phyloP scores from a whole-genome alignment of 306 rosid genomes.

The Cicer pinnatifidum region DNA sequence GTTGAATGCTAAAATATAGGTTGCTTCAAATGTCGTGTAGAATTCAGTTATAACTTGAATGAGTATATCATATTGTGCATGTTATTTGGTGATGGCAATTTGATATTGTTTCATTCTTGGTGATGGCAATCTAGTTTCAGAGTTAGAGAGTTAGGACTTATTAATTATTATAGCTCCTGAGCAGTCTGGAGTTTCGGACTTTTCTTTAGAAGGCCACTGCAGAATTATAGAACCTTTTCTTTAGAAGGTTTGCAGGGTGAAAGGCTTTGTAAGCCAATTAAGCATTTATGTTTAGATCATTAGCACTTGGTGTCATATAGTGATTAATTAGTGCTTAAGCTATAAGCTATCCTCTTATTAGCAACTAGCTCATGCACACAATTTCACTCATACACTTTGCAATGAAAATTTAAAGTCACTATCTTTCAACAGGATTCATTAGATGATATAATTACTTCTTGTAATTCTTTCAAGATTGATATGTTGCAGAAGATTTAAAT shows the following conservation, averaged over 20 bases:
- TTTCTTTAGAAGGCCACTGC: too few relatives aligned
- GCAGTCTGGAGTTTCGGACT: slow-evolving; percentile 1
- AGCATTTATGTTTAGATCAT: not conserved
- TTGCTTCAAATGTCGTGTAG: slow-evolving; percentile 19
- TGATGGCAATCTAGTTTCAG: not conserved
- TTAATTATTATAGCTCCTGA: slow-evolving; percentile 4
- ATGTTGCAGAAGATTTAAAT: too few relatives aligned
- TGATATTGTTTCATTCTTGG: not conserved
- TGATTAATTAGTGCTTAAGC: not conserved
- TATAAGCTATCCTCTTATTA: slow-evolving; percentile 18
- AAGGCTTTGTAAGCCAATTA: too few relatives aligned
- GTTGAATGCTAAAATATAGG: slow-evolving; percentile 30
- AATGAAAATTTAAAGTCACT: not conserved
- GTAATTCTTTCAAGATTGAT: too few relatives aligned
- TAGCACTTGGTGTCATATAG: not conserved
- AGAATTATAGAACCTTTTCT: too few relatives aligned
- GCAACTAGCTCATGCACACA: not conserved
- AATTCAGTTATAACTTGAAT: not conserved
- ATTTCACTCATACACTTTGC: slow-evolving; percentile 1
- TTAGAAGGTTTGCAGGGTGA: too few relatives aligned
- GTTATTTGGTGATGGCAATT: slow-evolving; percentile 18
- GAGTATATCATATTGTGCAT: slow-evolving; percentile 24
- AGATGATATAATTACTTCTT: too few relatives aligned
- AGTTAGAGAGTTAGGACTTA: not conserved
- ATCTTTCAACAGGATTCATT: not conserved